phyloP scores from a whole-genome alignment of 192 early-diverging fungal species.

The Coemansia sp. region DNA sequence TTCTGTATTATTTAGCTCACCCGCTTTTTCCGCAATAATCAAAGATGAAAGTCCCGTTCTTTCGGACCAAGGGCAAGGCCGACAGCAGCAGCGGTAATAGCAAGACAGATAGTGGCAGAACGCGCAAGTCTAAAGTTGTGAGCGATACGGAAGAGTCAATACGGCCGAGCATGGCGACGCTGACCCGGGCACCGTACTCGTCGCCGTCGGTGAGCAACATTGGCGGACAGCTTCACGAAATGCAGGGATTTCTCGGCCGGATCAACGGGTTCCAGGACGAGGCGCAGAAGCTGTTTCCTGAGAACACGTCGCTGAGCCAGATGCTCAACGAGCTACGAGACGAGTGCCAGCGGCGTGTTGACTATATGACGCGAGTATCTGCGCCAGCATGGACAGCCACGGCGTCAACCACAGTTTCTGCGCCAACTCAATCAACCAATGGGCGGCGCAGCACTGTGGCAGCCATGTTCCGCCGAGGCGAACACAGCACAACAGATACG shows the following conservation, averaged over 20 bases:
- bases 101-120: slow-evolving; percentile 2
- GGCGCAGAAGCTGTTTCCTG: slow-evolving; percentile 44
- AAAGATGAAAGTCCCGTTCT: slow-evolving; percentile 48
- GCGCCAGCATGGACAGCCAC: slow-evolving; percentile 38
- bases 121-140: neutral
- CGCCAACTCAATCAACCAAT: slow-evolving; percentile 6
- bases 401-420: slow-evolving; percentile 22
- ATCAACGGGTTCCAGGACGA: slow-evolving; percentile 42
- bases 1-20: slow-evolving; percentile 15
- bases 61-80: slow-evolving; percentile 26
- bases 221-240: slow-evolving; percentile 29
- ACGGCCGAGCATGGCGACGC: neutral
- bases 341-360: slow-evolving; percentile 46
- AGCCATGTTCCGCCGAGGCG: neutral
- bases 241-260: slow-evolving; percentile 28
- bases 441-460: slow-evolving; percentile 3
- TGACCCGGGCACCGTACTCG: slow-evolving; percentile 5
- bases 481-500: neutral
- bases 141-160: slow-evolving; percentile 4
- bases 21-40: neutral
- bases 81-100: neutral
- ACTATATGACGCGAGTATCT: slow-evolving; percentile 48
- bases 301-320: slow-evolving; percentile 42
- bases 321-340: slow-evolving; percentile 48
- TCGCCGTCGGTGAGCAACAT: slow-evolving; percentile 5